Evolutionary conservation across 441 rosid species (phyloP).

Genomic region (Bocquillonia castaneifolia): DNA sequence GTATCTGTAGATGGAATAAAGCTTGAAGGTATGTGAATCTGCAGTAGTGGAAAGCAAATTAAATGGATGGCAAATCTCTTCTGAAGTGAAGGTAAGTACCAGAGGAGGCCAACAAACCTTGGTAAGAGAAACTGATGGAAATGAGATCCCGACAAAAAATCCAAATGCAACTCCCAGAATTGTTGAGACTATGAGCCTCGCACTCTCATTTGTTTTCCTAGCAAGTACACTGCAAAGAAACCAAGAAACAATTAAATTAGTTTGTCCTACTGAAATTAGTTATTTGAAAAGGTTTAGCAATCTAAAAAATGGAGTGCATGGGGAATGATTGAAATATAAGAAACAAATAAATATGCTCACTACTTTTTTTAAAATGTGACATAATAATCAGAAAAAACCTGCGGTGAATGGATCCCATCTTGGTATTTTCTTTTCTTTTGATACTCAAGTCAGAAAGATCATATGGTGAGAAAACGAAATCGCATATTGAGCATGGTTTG

Average conservation of each 20-base stretch:
- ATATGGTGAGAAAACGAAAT: slow-evolving; percentile 21
- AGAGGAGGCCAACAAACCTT: slow-evolving; percentile 43
- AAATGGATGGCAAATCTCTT: slow-evolving; percentile 17
- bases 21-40: slow-evolving; percentile 57
- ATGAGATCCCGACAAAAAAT: slow-evolving; percentile 60
- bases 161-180: slow-evolving; percentile 70
- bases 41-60: slow-evolving; percentile 21
- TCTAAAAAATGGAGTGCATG: not conserved
- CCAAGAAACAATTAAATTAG: slow-evolving; percentile 12
- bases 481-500: slow-evolving; percentile 25
- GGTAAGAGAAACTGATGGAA: slow-evolving; percentile 51
- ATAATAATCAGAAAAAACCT: slow-evolving; percentile 34
- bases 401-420: slow-evolving; percentile 54
- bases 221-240: slow-evolving; percentile 56
- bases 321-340: not conserved
- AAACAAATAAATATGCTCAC: slow-evolving; percentile 3
- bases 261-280: not conserved
- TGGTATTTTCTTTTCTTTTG: slow-evolving; percentile 6
- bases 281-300: not conserved
- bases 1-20: slow-evolving; percentile 44
- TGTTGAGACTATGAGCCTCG: slow-evolving; percentile 45
- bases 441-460: slow-evolving; percentile 28
- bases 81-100: not conserved
- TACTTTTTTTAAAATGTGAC: not conserved
- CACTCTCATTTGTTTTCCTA: slow-evolving; percentile 50